Percentiles rank a stretch among this genome's conserved stretches.
phyloP scores from a whole-genome alignment of 1,284 basidiomycete genomes.

The Pyrrhoderma lamaoense region DNA sequence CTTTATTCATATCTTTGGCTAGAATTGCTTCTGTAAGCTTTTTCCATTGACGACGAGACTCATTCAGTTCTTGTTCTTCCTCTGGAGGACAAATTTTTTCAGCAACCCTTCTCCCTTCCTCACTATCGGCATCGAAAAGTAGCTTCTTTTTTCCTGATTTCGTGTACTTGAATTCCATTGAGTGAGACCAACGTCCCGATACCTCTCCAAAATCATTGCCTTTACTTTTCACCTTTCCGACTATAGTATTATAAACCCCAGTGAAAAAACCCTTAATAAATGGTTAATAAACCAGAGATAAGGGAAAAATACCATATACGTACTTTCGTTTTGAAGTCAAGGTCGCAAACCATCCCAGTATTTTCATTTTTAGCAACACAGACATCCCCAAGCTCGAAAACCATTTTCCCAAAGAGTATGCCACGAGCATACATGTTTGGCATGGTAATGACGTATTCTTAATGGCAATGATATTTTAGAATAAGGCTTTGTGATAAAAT shows the following conservation, averaged over 20 bases:
- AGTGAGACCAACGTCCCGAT: conserved; percentile 84
- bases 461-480: neutral
- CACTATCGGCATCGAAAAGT: conserved; percentile 78
- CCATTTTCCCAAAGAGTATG: conserved; percentile 97
- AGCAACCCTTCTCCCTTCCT: conserved; percentile 57
- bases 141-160: conserved; percentile 66
- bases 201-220: conserved; percentile 78
- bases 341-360: conserved; percentile 69
- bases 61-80: conserved; percentile 83
- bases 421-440: conserved; percentile 98
- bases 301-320: conserved; percentile 7
- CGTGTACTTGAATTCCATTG: conserved; percentile 82
- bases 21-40: conserved; percentile 84
- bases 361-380: conserved; percentile 82
- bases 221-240: conserved; percentile 71
- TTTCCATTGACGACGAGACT: conserved; percentile 86
- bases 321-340: conserved; percentile 98
- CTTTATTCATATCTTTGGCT: conserved; percentile 87
- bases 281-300: neutral
- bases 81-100: conserved; percentile 84
- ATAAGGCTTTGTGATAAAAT: conserved; percentile 19
- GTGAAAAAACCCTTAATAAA: conserved; percentile 84
- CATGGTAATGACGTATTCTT: conserved; percentile 86
- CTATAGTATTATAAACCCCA: conserved; percentile 89
- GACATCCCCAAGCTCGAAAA: conserved; percentile 90